Evolutionary conservation across 345 rosid species (phyloP), one percentile per base, ranked within the genome.

Genomic region (Hibiscus tridactylites): DNA sequence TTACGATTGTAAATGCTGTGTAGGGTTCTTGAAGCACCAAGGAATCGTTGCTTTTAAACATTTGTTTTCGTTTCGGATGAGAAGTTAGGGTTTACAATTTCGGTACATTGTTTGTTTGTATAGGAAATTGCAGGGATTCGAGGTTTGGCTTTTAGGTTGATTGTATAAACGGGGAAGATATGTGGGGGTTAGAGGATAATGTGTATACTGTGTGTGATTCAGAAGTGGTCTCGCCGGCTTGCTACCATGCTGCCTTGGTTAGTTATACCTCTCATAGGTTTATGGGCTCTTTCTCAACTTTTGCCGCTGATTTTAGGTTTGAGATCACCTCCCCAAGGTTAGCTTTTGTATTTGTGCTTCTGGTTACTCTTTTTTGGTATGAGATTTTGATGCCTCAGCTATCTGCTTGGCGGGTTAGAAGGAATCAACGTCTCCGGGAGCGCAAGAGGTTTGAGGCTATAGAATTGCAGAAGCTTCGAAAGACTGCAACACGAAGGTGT

Each of bases 181-280:
- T 7, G 11, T 24, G 28, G 31, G 16, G 15, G 17, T 5, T 58
- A 58, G 62, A 58, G 35, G 62, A 58, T 58, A 58, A 58, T 58
- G 62, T 58, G 62, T 58, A 58, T 58, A 58, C 84, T 95, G 80
- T 95, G 99, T 83, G 97, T 87, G 81, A 95, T 92, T 74, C 99
- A 95, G 85, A 92, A 92, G 96, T 95, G 97, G 97, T 88, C 99
- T 81, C 99, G 97, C 85, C 91, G 87, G 97, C 93, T 92, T 76
- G 97, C 97, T 60, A 90, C 97, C 28, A 95, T 95, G 97, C 91
- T 95, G 57, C 99, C 99, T 85, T 95, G 99, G 99, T 89, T 95
- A 72, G 97, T 95, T 68, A 76, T 95, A 67, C 99, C 99, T n/a
- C 88, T 95, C 69, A 92, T 95, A 72, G 97, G 97, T 70, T 82